Evolutionary conservation across 1,139 yeast species (phyloP).

Genomic region (Zygotorulaspora mrakii): DNA sequence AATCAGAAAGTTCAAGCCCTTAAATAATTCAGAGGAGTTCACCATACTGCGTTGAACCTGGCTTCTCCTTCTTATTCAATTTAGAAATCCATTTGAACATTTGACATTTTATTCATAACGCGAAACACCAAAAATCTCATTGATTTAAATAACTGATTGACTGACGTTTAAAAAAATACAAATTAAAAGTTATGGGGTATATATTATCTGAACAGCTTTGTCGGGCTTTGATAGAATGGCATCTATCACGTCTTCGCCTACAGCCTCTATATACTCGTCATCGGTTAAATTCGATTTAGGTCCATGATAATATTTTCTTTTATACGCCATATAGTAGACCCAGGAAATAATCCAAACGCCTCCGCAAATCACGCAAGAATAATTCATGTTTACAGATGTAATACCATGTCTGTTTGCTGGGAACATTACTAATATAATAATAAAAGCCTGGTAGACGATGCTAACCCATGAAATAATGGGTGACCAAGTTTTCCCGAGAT

Average conservation of each 20-base stretch:
- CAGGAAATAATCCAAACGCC: constrained; percentile 47
- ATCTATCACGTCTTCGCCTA: constrained; percentile 30
- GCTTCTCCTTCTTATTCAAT: too few relatives aligned
- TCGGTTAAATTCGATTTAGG: constrained; percentile 40
- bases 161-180: too few relatives aligned
- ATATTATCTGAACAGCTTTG: constrained; percentile 1
- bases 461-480: constrained; percentile 42
- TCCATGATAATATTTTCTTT: constrained; percentile 48
- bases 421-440: constrained; percentile 47
- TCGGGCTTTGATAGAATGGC: constrained; percentile 21
- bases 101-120: too few relatives aligned
- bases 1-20: constrained; percentile 42
- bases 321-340: constrained; percentile 45
- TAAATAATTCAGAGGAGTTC: constrained; percentile 35
- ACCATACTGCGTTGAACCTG: too few relatives aligned
- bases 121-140: too few relatives aligned
- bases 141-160: too few relatives aligned
- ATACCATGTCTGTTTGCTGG: constrained; percentile 43
- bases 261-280: constrained; percentile 28
- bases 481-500: constrained; percentile 51
- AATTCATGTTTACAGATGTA: constrained; percentile 49
- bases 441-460: constrained; percentile 38
- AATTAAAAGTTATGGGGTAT: too few relatives aligned
- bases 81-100: too few relatives aligned
- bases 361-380: constrained; percentile 54